These are phyloP conservation scores for Colletotrichum phormii DNA, from an alignment of 2,329 filamentous ascomycete species.

Conservation along the genomic window DNA sequence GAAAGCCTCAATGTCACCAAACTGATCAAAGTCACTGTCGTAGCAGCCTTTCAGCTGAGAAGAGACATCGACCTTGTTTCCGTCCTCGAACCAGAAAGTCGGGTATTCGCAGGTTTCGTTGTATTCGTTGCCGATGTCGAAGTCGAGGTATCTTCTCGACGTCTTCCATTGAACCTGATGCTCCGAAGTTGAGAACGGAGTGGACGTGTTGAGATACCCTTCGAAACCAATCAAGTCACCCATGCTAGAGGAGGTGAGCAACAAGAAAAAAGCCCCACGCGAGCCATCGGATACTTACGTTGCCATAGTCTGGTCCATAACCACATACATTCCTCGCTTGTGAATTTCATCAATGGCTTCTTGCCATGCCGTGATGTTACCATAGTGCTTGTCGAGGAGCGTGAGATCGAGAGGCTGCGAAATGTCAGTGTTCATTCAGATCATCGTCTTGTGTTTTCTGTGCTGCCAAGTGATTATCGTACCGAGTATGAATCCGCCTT, in stretches of 20 bases:
- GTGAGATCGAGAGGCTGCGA: conserved; percentile 67
- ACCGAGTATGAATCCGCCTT: conserved; percentile 67
- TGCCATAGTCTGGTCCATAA: conserved; percentile 73
- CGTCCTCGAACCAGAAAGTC: conserved; percentile 70
- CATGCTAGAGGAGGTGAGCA: conserved; percentile 59
- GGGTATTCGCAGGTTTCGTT: conserved; percentile 68
- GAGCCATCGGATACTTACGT: conserved; percentile 21
- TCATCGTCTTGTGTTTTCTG: background rate
- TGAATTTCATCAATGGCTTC: conserved; percentile 70
- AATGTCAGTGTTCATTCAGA: conserved; percentile 45
- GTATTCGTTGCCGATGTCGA: conserved; percentile 64
- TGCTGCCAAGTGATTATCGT: conserved; percentile 32
- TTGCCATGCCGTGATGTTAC: conserved; percentile 69
- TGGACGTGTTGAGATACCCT: conserved; percentile 67
- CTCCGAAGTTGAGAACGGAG: conserved; percentile 66
- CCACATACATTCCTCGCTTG: conserved; percentile 71
- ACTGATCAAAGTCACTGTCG: conserved; percentile 73
- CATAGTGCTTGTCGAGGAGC: conserved; percentile 72
- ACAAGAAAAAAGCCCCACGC: background rate
- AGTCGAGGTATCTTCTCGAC: conserved; percentile 67
- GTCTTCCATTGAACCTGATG: conserved; percentile 69
- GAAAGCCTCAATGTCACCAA: conserved; percentile 72
- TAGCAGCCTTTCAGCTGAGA: conserved; percentile 65
- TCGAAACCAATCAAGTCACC: conserved; percentile 73
- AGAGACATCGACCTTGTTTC: conserved; percentile 61